Evolutionary conservation across 2,329 filamentous ascomycete genomes (phyloP), one percentile per base, ranked within the genome.

Genomic region (Daldinia sp.): DNA sequence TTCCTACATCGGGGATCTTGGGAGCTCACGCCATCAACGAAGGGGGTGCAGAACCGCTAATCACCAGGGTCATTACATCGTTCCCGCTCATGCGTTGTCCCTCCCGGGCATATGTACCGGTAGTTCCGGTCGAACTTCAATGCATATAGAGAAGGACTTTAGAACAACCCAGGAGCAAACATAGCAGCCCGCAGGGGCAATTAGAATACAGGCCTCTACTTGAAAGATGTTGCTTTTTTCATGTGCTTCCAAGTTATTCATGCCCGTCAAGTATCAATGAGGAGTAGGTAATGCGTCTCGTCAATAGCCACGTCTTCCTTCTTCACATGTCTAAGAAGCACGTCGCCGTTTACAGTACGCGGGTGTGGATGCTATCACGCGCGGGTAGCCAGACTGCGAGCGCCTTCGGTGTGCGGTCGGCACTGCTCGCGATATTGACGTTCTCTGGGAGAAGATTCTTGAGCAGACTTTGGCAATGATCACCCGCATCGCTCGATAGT

Each of bases 61-160:
- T 64, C 64, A 58, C 55, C 25, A 67, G 58, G 64, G 64, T 56
- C 27, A 64, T 67, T 61, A 64, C 61, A 58, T 67, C 64, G 64
- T 64, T 67, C 58, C 61, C 64, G 64, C 64, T 64, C 64, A 64
- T 67, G 64, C 64, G 64, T 67, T 67, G 64, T 64, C 60, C 61
- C 51, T 64, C 58, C 64, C 58, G 64, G 64, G 48, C 64, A 64
- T 64, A 61, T 67, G 58, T 45, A 58, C 64, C 64, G 61, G 64
- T 64, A 60, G 58, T 67, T 67, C 64, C 64, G 64, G 64, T 47
- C 48, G 45, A 62, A 51, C 60, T 64, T 67, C 58, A 53, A 67
- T 67, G 58, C 43, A 32, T 25, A n/a, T 41, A 34, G 51, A 51
- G 58, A 59, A 27, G 52, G 23, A 32, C 45, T 29, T 43, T 48